These are phyloP conservation scores for Pseudogymnoascus sp. DNA, from an alignment of 2,329 filamentous ascomycete genomes.

Conservation along the genomic window DNA sequence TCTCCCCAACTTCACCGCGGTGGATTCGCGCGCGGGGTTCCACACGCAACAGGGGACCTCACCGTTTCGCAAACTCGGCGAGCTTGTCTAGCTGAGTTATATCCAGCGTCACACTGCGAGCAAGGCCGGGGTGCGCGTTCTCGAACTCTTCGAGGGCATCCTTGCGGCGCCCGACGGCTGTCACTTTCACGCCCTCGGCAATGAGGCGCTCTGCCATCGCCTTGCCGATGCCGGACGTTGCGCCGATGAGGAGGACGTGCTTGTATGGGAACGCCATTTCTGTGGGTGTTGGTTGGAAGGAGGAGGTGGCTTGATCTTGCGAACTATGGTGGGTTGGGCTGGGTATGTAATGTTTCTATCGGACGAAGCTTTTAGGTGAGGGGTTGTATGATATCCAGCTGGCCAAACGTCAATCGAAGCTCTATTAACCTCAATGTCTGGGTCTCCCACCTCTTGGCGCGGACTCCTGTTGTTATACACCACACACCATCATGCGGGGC, in stretches of 20 bases:
- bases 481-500: neutral
- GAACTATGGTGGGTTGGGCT: neutral
- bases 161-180: conserved; percentile 46
- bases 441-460: neutral
- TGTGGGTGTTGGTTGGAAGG: neutral
- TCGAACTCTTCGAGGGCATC: conserved; percentile 42
- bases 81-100: conserved; percentile 37
- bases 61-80: conserved; percentile 31
- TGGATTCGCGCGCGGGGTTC: rapidly evolving
- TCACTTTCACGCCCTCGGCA: conserved; percentile 38
- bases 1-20: neutral
- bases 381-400: neutral
- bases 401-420: neutral
- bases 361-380: neutral
- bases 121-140: conserved; percentile 25
- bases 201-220: conserved; percentile 39
- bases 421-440: neutral
- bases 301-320: neutral
- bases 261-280: conserved; percentile 47
- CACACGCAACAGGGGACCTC: neutral
- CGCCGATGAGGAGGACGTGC: conserved; percentile 45
- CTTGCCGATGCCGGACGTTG: conserved; percentile 45
- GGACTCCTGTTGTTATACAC: neutral
- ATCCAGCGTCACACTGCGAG: conserved; percentile 32
- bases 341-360: neutral